phyloP scores from a whole-genome alignment of 1,139 yeast species.

The Williopsis jadinii region DNA sequence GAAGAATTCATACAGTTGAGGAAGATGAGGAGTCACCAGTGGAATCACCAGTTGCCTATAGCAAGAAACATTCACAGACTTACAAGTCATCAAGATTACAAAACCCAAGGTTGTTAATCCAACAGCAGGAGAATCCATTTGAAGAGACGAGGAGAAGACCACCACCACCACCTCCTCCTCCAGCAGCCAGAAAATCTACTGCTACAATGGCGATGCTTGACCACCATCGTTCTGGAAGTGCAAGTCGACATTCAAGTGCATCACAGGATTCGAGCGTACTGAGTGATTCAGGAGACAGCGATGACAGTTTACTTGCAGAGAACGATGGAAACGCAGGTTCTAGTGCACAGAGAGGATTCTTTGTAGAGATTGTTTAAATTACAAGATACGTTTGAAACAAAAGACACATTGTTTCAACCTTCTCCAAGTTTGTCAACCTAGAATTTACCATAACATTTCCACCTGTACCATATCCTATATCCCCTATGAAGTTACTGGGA shows the following conservation, averaged over 20 bases:
- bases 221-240: slow-evolving; percentile 11
- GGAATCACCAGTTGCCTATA: background rate
- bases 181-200: slow-evolving; percentile 5
- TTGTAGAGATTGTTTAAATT: slow-evolving; percentile 17
- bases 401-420: too few species aligned
- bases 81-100: slow-evolving; percentile 14
- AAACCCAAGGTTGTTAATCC: slow-evolving; percentile 7
- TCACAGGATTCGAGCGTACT: slow-evolving; percentile 17
- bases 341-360: slow-evolving; percentile 11
- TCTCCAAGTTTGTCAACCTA: too few species aligned
- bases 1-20: slow-evolving; percentile 24
- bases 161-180: background rate
- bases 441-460: too few species aligned
- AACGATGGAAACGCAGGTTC: slow-evolving; percentile 2
- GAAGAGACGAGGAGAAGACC: slow-evolving; percentile 1
- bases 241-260: slow-evolving; percentile 13
- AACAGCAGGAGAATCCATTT: slow-evolving; percentile 12
- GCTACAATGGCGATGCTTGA: slow-evolving; percentile 15
- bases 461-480: too few species aligned
- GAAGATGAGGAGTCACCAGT: slow-evolving; percentile 19
- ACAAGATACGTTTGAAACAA: too few species aligned
- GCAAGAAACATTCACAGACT: slow-evolving; percentile 2
- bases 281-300: slow-evolving; percentile 9
- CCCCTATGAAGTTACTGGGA: too few species aligned
- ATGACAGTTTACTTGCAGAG: slow-evolving; percentile 15